Evolutionary conservation across 2,329 filamentous ascomycete species (phyloP), one percentile per base, ranked within the genome.

Genomic region (Bipolaris zeicola): DNA sequence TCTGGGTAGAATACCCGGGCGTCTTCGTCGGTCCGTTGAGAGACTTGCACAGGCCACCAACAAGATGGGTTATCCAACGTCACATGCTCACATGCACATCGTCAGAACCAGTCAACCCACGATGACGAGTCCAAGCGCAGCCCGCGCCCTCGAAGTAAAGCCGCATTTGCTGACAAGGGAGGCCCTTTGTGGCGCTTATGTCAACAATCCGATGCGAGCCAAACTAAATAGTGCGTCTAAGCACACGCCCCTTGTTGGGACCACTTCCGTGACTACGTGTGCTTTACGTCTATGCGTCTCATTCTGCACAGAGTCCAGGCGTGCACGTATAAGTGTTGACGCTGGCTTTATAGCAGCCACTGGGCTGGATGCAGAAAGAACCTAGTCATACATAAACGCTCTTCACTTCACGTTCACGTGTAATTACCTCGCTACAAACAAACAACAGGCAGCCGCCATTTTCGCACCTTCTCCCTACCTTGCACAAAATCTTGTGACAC

Each of bases 1-100:
- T 28, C 47, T 41, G 14, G 37, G 26, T 28, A 50, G 43, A 14
- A 34, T 18, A 50, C 20, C 26, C 20, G 18, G 48, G 26, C 38
- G 28, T 36, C 26, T 43, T 16, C n/a, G 37, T 37, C 39, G 49
- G 20, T 33, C 49, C 57, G 48, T 52, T 42, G 50, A 49, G 46
- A 34, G 42, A 60, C 56, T 46, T 41, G 61, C 58, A 50, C 58
- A 57, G 57, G 58, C 56, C 49, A 52, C 49, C 53, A 61, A 45
- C 45, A 49, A 24, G 2, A 39, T 37, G 41, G 22, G 38, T 18
- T 58, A 31, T 62, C 60, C 62, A 55, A 56, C 49, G 50, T 56
- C 24, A 24, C 20, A 47, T 52, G 51, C 53, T 53, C 52, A 53
- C 39, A 11, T 31, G 28, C 28, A 11, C 28, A 31, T 52, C 50